Percentiles rank a stretch among this genome's conserved stretches.
These are phyloP conservation scores for Rhexocercosporidium sp. DNA, from an alignment of 2,329 filamentous ascomycete genomes.

Conservation along the genomic window DNA sequence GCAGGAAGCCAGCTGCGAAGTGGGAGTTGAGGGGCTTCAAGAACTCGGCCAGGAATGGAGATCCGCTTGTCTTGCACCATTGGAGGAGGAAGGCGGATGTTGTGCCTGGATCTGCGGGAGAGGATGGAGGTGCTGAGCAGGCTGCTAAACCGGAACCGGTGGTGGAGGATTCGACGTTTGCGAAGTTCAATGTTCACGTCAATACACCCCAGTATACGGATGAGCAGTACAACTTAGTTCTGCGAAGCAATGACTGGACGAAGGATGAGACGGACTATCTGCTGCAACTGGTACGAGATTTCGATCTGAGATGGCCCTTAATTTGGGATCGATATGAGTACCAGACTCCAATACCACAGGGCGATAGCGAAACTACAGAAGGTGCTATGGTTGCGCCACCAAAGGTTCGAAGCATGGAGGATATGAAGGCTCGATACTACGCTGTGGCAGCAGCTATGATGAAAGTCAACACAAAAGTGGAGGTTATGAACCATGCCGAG, in stretches of 20 bases:
- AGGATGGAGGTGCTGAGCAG: slow-evolving; percentile 45
- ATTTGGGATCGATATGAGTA: slow-evolving; percentile 94
- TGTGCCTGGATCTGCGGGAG: slow-evolving; percentile 46
- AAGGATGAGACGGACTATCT: slow-evolving; percentile 95
- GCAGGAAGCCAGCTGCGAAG: slow-evolving; percentile 58
- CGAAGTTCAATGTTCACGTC: slow-evolving; percentile 86
- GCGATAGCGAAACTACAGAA: slow-evolving; percentile 50
- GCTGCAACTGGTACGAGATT: slow-evolving; percentile 74
- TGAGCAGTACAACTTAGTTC: slow-evolving; percentile 79
- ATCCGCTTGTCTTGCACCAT: slow-evolving; percentile 70
- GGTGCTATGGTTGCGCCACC: slow-evolving; percentile 59
- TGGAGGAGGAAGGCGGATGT: slow-evolving; percentile 73
- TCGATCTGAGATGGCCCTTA: slow-evolving; percentile 87
- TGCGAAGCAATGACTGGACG: slow-evolving; percentile 81
- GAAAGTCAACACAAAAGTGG: slow-evolving; percentile 76
- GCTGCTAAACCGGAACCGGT: slow-evolving; percentile 45
- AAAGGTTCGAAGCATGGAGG: slow-evolving; percentile 74
- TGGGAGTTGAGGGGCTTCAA: slow-evolving; percentile 76
- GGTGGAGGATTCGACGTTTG: slow-evolving; percentile 69
- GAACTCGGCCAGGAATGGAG: slow-evolving; percentile 78
- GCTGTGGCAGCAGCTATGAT: slow-evolving; percentile 83
- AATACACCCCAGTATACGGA: slow-evolving; percentile 82
- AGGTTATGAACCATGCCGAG: slow-evolving; percentile 86
- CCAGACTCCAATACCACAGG: slow-evolving; percentile 51
- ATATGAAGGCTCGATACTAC: slow-evolving; percentile 92